phyloP scores from a whole-genome alignment of 257 asterid genomes.

The Linderniella brevidens region DNA sequence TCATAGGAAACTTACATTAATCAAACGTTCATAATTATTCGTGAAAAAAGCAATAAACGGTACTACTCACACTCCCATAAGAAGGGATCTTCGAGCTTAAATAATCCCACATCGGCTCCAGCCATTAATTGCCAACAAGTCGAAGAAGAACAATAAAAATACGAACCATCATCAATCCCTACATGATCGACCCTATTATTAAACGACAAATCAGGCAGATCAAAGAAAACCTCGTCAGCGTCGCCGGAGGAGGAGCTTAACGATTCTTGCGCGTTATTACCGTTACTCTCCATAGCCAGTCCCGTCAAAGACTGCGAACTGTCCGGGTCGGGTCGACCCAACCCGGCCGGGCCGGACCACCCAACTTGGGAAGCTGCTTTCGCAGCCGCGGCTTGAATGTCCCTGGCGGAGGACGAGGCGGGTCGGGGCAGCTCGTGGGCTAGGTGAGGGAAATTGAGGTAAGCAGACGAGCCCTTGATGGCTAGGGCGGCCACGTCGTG shows the following conservation, averaged over 20 bases:
- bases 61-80: slow-evolving; percentile 20
- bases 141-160: slow-evolving; percentile 16
- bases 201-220: slow-evolving; percentile 33
- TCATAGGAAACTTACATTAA: no score
- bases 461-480: slow-evolving; percentile 36
- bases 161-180: slow-evolving; percentile 7
- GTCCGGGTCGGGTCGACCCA: no score
- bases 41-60: not conserved
- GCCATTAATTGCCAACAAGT: slow-evolving; percentile 29
- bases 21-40: no score
- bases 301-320: not conserved
- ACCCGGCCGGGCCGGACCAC: not conserved
- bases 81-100: slow-evolving; percentile 30
- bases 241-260: slow-evolving; percentile 11
- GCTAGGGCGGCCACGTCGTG: slow-evolving; percentile 47
- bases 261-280: slow-evolving; percentile 8
- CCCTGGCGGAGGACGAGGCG: slow-evolving; percentile 21
- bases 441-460: slow-evolving; percentile 33
- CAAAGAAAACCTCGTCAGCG: slow-evolving; percentile 28
- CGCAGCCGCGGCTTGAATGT: slow-evolving; percentile 41
- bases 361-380: slow-evolving; percentile 21
- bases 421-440: slow-evolving; percentile 35
- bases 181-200: slow-evolving; percentile 11
- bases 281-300: not conserved
- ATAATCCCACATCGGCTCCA: slow-evolving; percentile 27